Base-by-base conservation (phyloP, 768 basidiomycete genomes). In the Lentinula sp. region DNA sequence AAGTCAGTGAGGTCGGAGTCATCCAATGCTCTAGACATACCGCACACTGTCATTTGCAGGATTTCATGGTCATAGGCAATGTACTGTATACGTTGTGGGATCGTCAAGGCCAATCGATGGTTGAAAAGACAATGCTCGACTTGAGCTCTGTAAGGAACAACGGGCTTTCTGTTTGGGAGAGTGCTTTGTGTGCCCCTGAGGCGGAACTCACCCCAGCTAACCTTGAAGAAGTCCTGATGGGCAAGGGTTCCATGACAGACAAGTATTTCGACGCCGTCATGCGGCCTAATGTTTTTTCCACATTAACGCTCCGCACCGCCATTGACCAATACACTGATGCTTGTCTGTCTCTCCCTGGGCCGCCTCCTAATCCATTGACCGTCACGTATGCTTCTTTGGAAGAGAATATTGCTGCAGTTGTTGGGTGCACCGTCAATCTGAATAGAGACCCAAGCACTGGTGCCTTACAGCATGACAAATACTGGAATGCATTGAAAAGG, bases 261-360 rank as follows among this genome's bases (percentile, higher is more conserved):
- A 88, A 88, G 64, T 95, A 94, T 73, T 80, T 95, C 68, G 80
- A 86, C 57, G 91, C 87, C 49, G 79, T 97, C 64, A 86, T 95
- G 80, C 82, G 87, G 36, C 95, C 96, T 0, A 93, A 92, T 20
- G 80, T 92, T 56, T 98, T 97, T 73, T 95, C 95, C 8, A 76
- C 84, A 2, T 73, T 90, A 39, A 93, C 94, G 8, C 83, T 97
- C 37, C 84, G 85, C 49, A 88, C 84, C 16, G 93, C 94, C 23
- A 79, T 97, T 58, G 85, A 88, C 62, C 88, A 90, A 65, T 98
- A 98, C 72, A 84, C 85, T 28, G 83, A 87, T 50, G 78, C 85
- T 2, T 86, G 86, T 64, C 80, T 91, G 9, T 84, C 86, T 15
- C 77, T 86, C 42, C 87, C 85, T 55, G 85, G 83, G 1, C 72